These are phyloP conservation scores for Eucalyptus sideroxylon DNA, from an alignment of 345 rosid species.

Conservation along the genomic window DNA sequence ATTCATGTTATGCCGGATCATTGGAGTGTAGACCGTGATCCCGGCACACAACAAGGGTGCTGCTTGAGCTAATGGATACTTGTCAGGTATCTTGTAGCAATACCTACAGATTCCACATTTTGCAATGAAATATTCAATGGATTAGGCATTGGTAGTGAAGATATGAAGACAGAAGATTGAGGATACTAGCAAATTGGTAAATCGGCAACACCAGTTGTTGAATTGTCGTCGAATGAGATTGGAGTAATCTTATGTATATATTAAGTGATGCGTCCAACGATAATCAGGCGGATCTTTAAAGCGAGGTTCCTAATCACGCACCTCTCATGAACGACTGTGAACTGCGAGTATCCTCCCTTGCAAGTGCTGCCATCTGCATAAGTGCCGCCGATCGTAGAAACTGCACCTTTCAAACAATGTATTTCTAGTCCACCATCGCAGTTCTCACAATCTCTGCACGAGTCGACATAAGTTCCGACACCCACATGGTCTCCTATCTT, in stretches of 20 bases:
- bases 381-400: constrained; percentile 11
- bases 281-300: neutral
- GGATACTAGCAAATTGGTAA: neutral
- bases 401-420: constrained; percentile 3
- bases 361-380: constrained; percentile 27
- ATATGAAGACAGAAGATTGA: neutral
- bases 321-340: constrained; percentile 20
- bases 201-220: neutral
- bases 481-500: constrained; percentile 1
- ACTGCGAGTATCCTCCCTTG: constrained; percentile 28
- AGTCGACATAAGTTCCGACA: neutral
- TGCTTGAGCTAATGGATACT: constrained; percentile 16
- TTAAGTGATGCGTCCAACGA: neutral
- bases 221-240: neutral
- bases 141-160: neutral
- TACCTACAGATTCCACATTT: constrained; percentile 5
- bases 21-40: constrained; percentile 25
- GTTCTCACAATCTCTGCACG: constrained; percentile 12
- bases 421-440: constrained; percentile 13
- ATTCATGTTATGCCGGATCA: constrained; percentile 27
- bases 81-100: constrained; percentile 30
- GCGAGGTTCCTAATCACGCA: neutral
- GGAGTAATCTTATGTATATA: neutral
- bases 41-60: constrained; percentile 36
- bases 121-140: neutral